Evolutionary conservation across 1,284 basidiomycete genomes (phyloP), one percentile per base, ranked within the genome.

Genomic region (Cystobasidium pallidum): DNA sequence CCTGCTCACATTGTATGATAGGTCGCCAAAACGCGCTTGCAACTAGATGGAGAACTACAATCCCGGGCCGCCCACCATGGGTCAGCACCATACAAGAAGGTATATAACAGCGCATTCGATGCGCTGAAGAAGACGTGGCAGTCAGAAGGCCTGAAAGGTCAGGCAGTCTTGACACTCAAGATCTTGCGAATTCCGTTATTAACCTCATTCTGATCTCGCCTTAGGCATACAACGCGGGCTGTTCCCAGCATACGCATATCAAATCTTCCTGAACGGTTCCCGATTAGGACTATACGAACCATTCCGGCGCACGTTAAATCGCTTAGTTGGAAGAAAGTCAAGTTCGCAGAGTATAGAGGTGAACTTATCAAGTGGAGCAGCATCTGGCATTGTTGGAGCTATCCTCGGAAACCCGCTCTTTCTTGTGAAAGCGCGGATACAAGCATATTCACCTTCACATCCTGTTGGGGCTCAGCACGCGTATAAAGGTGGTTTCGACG

Each of bases 221-320:
- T 6, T 88, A 61, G 95, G 95, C 43, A 81, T 97, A 34, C 95
- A 99, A 81, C 85, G 95, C 80, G 95, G 95, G 75, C 85, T 99
- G 57, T 84, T 88, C 74, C 89, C 94, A 70, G 95, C 94, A 90
- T 95, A 96, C 83, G 86, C 87, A 41, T 96, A 96, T 81, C 93
- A 94, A 89, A 89, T 95, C 66, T 85, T 96, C 65, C 83, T 99
- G 74, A 99, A 99, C 79, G 96, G 95, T 11, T 96, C 91, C 39
- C 88, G 96, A 75, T 84, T 99, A 73, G 95, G 93, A 17, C 95
- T 99, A 80, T 99, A 97, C 81, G 95, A 99, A 80, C 94, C 94
- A 1, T 87, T 98, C 73, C 86, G 95, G 73, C 86, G 84, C 73
- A 81, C 82, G 1, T 81, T 91, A 73, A 98, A 98, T 81, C 82